phyloP scores from a whole-genome alignment of 2,329 filamentous ascomycete species.

The Colletotrichum lini region DNA sequence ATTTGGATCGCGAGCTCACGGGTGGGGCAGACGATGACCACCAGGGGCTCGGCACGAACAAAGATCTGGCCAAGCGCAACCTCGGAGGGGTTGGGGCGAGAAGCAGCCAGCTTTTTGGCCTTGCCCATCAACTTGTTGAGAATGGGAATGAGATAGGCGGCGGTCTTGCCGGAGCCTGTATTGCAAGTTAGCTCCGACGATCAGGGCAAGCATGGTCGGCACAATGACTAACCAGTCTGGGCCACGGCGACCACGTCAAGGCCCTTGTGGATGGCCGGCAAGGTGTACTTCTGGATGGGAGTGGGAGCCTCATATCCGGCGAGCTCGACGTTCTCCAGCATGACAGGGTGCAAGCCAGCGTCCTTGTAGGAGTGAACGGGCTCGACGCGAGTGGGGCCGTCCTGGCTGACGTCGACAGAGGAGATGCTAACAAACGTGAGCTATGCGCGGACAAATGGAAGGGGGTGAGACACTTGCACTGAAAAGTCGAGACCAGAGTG shows the following conservation, averaged over 20 bases:
- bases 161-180: constrained; percentile 94
- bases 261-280: constrained; percentile 83
- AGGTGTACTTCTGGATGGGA: constrained; percentile 87
- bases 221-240: constrained; percentile 82
- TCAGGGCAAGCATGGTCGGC: constrained; percentile 9
- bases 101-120: constrained; percentile 86
- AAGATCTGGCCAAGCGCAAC: constrained; percentile 65
- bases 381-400: constrained; percentile 66
- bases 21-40: constrained; percentile 87
- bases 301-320: constrained; percentile 82
- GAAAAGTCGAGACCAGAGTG: constrained; percentile 74
- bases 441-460: constrained; percentile 28
- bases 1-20: constrained; percentile 95
- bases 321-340: constrained; percentile 82
- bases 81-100: constrained; percentile 75
- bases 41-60: constrained; percentile 86
- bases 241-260: constrained; percentile 90
- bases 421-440: constrained; percentile 63
- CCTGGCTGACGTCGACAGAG: constrained; percentile 69
- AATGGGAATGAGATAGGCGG: constrained; percentile 90
- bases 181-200: constrained; percentile 9
- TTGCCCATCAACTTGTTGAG: constrained; percentile 96
- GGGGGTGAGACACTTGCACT: constrained; percentile 61
- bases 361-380: constrained; percentile 75
- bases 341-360: constrained; percentile 87